Evolutionary conservation across 129 eudicot species (phyloP), one percentile per base, ranked within the genome.

Genomic region (Chrysanthemum lavandulifolium): DNA sequence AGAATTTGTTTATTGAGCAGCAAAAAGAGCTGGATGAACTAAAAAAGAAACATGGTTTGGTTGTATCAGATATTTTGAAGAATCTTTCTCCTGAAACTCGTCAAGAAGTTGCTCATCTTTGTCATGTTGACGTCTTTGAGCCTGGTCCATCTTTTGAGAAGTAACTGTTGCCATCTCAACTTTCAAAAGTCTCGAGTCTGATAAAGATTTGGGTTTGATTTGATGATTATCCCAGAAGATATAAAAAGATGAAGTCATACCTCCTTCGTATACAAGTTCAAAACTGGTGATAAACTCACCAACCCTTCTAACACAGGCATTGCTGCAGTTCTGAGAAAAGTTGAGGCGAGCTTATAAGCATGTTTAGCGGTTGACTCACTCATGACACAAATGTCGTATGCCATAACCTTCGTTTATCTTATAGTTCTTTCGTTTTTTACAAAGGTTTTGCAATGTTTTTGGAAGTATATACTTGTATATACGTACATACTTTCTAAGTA

Each of bases 21-120:
- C 83, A 77, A 66, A 86, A 72, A 71, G 97, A 95, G 76, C 73
- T 95, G 19, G 90, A 91, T 57, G 96, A 88, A 61, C 81, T 91
- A 2, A 86, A 65, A 78, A 80, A 59, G 86, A 88, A 86, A 83
- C 99, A 95, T 58, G 85, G 82, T 10, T 48, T 52, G 61, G 76
- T 77, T 47, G 79, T 91, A 19, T 82, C 78, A 14, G 82, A 85
- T 73, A 45, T 90, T 25, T 36, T 91, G 67, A 84, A 77, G 74
- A 86, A 81, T 50, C 87, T 86, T 73, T 77, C 88, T 25, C 88
- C 81, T 6, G 83, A 85, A 81, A 79, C 77, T 10, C 87, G 86
- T 67, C 49, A 61, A 43, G 82, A 74, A 80, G 85, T 91, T 57
- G 73, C 76, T 19, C 67, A 78, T 15, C 73, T 77, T 19, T 86